A percentile compares a stretch with the other conserved stretches of the same genome.
These are phyloP conservation scores for Fomitopsis pulvina DNA, from an alignment of 768 basidiomycete species.

Conservation along the genomic window DNA sequence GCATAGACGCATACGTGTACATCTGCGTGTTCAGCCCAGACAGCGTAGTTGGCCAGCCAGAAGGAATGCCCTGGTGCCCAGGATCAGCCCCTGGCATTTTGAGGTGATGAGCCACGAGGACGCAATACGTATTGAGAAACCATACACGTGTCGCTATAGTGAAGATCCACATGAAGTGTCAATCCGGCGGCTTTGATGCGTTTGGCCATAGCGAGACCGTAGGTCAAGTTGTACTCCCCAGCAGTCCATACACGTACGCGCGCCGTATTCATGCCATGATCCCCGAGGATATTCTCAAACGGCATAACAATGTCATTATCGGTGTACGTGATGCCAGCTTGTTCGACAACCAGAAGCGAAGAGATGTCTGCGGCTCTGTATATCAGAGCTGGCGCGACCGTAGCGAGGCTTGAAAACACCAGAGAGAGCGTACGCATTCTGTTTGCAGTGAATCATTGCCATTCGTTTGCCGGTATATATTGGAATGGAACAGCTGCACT, in stretches of 20 bases:
- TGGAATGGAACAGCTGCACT: background rate
- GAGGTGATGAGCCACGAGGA: background rate
- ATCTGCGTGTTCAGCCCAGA: slow-evolving; percentile 50
- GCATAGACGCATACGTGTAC: slow-evolving; percentile 42
- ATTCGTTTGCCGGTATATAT: background rate
- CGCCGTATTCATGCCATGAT: slow-evolving; percentile 50
- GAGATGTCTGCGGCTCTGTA: slow-evolving; percentile 54
- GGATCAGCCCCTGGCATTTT: slow-evolving; percentile 53
- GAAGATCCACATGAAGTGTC: slow-evolving; percentile 48
- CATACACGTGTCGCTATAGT: slow-evolving; percentile 60
- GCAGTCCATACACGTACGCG: slow-evolving; percentile 61
- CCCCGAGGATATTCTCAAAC: slow-evolving; percentile 47
- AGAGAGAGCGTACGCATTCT: background rate
- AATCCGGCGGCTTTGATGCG: slow-evolving; percentile 50
- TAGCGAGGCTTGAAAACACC: background rate
- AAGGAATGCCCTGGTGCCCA: slow-evolving; percentile 52
- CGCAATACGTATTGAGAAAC: background rate
- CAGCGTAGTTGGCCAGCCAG: slow-evolving; percentile 46
- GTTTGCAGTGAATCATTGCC: background rate
- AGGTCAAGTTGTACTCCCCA: slow-evolving; percentile 46
- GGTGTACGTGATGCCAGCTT: slow-evolving; percentile 37
- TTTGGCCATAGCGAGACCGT: slow-evolving; percentile 48
- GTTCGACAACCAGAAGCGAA: slow-evolving; percentile 45
- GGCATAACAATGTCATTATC: slow-evolving; percentile 29
- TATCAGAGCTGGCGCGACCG: slow-evolving; percentile 21